Evolutionary conservation across 441 rosid genomes (phyloP).

Genomic region (Kokia cookei): DNA sequence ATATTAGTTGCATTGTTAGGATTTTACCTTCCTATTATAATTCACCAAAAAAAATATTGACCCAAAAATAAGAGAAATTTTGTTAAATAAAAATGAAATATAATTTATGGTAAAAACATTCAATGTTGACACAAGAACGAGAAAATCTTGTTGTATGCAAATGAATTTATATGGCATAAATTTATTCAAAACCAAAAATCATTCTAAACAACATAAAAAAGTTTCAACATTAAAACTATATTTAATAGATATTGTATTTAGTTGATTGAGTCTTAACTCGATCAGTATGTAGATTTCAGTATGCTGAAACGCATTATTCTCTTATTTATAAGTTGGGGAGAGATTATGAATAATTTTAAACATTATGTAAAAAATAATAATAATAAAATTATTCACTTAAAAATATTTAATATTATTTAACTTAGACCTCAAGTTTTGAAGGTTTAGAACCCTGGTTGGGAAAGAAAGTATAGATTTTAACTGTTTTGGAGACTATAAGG

Average conservation of each 20-base stretch:
- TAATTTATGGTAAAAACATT: background rate
- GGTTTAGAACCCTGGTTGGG: background rate
- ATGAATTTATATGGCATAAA: background rate
- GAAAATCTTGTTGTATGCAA: background rate
- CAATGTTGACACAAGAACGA: background rate
- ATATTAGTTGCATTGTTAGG: too few relatives aligned
- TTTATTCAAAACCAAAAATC: background rate
- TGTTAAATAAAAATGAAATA: background rate
- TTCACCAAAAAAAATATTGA: too few relatives aligned
- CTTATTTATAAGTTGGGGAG: too few relatives aligned
- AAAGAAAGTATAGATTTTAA: background rate
- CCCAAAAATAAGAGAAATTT: background rate
- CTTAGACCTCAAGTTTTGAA: background rate
- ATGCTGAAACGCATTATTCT: fast-evolving
- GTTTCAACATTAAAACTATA: background rate
- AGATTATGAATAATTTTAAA: too few relatives aligned
- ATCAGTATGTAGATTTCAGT: too few relatives aligned
- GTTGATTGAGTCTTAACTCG: too few relatives aligned
- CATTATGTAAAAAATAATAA: too few relatives aligned
- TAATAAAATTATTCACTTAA: too few relatives aligned
- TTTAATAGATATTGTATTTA: background rate
- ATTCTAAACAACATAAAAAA: background rate
- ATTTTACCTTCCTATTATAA: too few relatives aligned
- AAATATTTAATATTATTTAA: background rate
- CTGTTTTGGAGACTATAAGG: background rate